A percentile compares a stretch with the other conserved stretches of the same genome.
phyloP scores from a whole-genome alignment of 306 rosid genomes.

The Oxytropis ochrocephala region DNA sequence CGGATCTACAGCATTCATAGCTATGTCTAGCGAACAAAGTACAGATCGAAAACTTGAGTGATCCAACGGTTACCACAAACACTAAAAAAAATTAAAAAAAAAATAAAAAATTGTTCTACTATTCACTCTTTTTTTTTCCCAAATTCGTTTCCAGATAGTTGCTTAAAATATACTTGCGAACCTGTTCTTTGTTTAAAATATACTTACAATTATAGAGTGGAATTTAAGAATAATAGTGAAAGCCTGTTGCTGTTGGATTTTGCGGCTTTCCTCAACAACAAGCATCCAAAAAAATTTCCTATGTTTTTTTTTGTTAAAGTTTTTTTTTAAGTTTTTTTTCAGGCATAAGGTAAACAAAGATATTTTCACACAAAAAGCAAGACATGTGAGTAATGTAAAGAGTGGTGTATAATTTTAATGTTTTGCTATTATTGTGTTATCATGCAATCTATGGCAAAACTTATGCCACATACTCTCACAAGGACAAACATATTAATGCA shows the following conservation, averaged over 20 bases:
- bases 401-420: background rate
- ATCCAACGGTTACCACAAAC: constrained; percentile 38
- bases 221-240: constrained; percentile 24
- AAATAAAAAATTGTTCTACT: constrained; percentile 3
- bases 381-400: background rate
- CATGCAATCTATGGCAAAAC: background rate
- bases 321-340: background rate
- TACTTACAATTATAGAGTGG: constrained; percentile 20
- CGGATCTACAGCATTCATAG: constrained; percentile 66
- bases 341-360: background rate
- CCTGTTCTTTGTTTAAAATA: background rate
- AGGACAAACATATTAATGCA: background rate
- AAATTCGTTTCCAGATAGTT: background rate
- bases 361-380: background rate
- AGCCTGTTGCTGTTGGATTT: constrained; percentile 26
- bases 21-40: constrained; percentile 24
- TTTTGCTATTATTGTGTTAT: background rate
- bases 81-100: background rate
- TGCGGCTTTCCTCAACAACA: constrained; percentile 45
- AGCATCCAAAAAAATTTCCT: constrained; percentile 27
- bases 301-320: background rate
- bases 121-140: constrained; percentile 24
- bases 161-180: too few species aligned
- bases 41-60: constrained; percentile 38
- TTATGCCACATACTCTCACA: background rate